phyloP scores from a whole-genome alignment of 78 protist species.

The Dictyostelium intermedium region DNA sequence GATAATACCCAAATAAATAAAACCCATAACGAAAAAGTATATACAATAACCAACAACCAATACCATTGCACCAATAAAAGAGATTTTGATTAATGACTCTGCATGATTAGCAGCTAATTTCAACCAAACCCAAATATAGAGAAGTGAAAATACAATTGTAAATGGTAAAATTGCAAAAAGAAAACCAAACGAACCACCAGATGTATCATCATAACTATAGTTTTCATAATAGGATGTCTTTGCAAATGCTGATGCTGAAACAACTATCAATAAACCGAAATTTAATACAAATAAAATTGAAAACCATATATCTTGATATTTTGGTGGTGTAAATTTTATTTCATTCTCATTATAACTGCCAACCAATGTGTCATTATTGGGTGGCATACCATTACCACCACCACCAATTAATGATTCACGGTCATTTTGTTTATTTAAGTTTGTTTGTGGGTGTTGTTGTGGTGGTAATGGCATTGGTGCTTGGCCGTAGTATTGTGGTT shows the following conservation, averaged over 20 bases:
- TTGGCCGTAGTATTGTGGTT: background rate
- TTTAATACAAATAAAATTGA: conserved; percentile 14
- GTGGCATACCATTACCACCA: background rate
- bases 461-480: background rate
- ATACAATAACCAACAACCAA: background rate
- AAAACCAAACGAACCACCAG: background rate
- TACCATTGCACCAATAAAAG: background rate
- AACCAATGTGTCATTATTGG: background rate
- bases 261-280: background rate
- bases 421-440: background rate
- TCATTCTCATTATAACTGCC: background rate
- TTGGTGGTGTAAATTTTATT: conserved; percentile 21
- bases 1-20: background rate
- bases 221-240: background rate
- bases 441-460: background rate
- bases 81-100: background rate
- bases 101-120: conserved; percentile 16
- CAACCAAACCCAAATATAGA: conserved; percentile 40
- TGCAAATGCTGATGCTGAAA: background rate
- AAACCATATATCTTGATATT: conserved; percentile 1
- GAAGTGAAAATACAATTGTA: background rate
- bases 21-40: background rate
- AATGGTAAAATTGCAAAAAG: background rate
- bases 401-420: background rate
- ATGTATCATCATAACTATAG: background rate